Base-by-base conservation (phyloP, 352 stramenopile species). In the Ophiocytium majus region DNA sequence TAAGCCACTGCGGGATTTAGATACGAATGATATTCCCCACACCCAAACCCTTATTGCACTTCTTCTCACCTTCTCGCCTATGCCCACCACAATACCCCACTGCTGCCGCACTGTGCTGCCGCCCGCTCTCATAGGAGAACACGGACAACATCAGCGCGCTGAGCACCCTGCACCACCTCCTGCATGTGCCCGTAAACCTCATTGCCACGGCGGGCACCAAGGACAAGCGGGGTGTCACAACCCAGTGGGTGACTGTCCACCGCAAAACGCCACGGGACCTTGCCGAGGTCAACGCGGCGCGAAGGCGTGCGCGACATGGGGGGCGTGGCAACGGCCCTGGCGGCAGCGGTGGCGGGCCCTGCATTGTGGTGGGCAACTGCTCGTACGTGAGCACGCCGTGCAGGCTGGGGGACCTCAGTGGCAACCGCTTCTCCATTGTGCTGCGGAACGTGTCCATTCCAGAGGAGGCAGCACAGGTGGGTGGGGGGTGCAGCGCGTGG, bases 161-260 rank as follows among this genome's bases (percentile, higher is more conserved):
- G 5, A 50, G 34, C 43, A 49, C 86, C 49, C 66, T 88, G 28
- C 86, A 83, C 74, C 19, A 82, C 50, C 64, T 75, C 43, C 84
- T 88, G 10, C 82, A 79, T 28, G 91, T 90, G 9, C 88, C 91
- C 75, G 89, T 92, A 14, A 92, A 92, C 43, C 84, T 90, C 31
- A 94, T 98, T 81, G 93, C 91, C 66, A 98, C 96, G 89, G 95
- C 95, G 31, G 96, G 96, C 23, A 98, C 97, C 71, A 99, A 99
- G 86, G 96, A 99, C 90, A 98, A 98, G 90, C 92, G 96, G 49
- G 96, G 94, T 9, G 94, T 98, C 80, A 98, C 96, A 19, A 95
- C 94, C 50, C 96, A 99, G 90, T 95, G 96, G 83, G 95, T 94
- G 89, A 98, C 96, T 0, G 90, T 95, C 43, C 96, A 95, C 86